phyloP scores from a whole-genome alignment of 495 filamentous ascomycete species.

The Friedmanniomyces simplex region DNA sequence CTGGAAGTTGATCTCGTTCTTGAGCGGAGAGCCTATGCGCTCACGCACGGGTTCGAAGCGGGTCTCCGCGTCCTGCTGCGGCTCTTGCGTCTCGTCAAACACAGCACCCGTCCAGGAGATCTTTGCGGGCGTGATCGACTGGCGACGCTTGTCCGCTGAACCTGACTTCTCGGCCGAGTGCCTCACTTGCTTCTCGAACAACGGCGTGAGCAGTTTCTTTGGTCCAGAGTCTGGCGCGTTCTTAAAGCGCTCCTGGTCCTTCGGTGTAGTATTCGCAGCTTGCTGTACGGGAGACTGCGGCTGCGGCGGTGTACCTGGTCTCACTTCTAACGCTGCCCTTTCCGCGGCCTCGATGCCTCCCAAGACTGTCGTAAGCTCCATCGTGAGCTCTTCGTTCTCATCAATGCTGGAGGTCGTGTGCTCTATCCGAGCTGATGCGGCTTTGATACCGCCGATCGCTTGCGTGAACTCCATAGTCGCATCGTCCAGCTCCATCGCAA shows the following conservation, averaged over 20 bases:
- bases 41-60: neutral
- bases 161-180: conserved; percentile 11
- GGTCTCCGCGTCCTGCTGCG: neutral
- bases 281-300: conserved; percentile 38
- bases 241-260: conserved; percentile 41
- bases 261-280: conserved; percentile 37
- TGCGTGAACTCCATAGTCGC: conserved; percentile 72
- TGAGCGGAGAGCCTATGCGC: neutral
- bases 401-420: conserved; percentile 26
- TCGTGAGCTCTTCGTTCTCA: conserved; percentile 64
- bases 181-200: conserved; percentile 31
- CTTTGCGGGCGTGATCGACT: conserved; percentile 6
- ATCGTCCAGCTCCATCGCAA: conserved; percentile 38
- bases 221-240: conserved; percentile 35
- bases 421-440: conserved; percentile 3
- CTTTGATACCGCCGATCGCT: conserved; percentile 53
- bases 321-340: conserved; percentile 3
- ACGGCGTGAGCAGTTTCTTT: conserved; percentile 34
- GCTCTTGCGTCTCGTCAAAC: conserved; percentile 3
- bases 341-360: conserved; percentile 43
- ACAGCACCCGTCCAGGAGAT: conserved; percentile 8
- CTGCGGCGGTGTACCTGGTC: conserved; percentile 32
- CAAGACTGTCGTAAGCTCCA: conserved; percentile 69
- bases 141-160: conserved; percentile 11
- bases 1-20: neutral